Evolutionary conservation across 2,329 filamentous ascomycete genomes (phyloP), one percentile per base, ranked within the genome.

Genomic region (Penicillium hordei): DNA sequence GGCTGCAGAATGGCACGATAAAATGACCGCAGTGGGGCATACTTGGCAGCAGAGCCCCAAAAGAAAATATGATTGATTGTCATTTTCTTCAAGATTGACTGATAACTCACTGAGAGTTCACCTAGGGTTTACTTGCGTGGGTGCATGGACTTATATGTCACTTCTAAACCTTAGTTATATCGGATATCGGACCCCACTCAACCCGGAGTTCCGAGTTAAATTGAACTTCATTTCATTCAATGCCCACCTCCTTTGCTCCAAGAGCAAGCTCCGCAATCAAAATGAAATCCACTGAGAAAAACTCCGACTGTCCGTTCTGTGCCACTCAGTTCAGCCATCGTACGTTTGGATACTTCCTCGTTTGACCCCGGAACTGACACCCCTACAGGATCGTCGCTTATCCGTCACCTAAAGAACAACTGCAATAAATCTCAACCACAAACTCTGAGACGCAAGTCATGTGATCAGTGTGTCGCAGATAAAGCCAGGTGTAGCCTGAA

Each of bases 41-140:
- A 12, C 12, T 55, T 55, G 17, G 34, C 19, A 13, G 44, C 33
- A 5, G 52, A 55, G 25, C 25, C 44, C 52, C 44, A 48, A 27
- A 55, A 27, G 31, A 55, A 55, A 27, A 55, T 13, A 25, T 55
- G 52, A 55, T 55, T 55, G n/a, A 55, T 25, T 17, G 52, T 49
- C 52, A 55, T 55, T 33, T 42, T 23, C 10, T 5, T 12, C 8
- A 25, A 23, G 33, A 1, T 25, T 27, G 34, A 27, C 2, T 9
- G 19, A 36, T 10, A 23, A 23, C 4, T 23, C n/a, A n/a, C 10
- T 4, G 3, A 31, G 12, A 31, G 29, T 31, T 31, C 15, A 27
- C 4, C 10, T 29, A n/a, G n/a, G 23, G 13, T 27, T n/a, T 13
- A 23, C 21, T 34, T 29, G 21, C 15, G 5, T 13, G 23, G 25